These are phyloP conservation scores for Pseudocercospora fijiensis DNA, from an alignment of 2,329 filamentous ascomycete species.

Conservation along the genomic window DNA sequence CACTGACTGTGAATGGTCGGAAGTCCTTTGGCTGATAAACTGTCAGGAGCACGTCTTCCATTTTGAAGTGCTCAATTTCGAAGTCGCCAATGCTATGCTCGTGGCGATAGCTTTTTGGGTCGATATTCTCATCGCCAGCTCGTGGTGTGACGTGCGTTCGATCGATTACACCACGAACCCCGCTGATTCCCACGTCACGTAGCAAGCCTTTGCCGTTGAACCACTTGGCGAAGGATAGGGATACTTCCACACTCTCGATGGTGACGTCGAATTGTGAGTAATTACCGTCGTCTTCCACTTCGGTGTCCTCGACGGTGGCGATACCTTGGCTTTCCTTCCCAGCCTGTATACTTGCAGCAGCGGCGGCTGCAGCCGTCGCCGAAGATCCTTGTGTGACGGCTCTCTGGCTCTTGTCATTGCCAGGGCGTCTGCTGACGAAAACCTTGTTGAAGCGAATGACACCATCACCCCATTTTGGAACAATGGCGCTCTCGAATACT, in stretches of 20 bases:
- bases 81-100: conserved; percentile 90
- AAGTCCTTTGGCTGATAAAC: conserved; percentile 88
- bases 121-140: conserved; percentile 63
- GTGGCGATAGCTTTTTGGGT: conserved; percentile 84
- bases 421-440: conserved; percentile 86
- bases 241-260: conserved; percentile 93
- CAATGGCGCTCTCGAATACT: conserved; percentile 95
- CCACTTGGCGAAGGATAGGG: conserved; percentile 96
- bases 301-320: conserved; percentile 34
- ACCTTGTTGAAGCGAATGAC: conserved; percentile 97
- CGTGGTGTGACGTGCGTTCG: conserved; percentile 71
- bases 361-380: conserved; percentile 76
- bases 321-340: conserved; percentile 47
- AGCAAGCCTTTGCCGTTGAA: conserved; percentile 94
- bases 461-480: conserved; percentile 90
- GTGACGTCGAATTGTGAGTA: conserved; percentile 97
- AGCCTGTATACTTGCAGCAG: conserved; percentile 65
- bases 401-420: conserved; percentile 56
- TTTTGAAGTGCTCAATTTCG: conserved; percentile 93
- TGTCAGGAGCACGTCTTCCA: conserved; percentile 89
- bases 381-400: conserved; percentile 87
- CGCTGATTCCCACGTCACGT: conserved; percentile 89
- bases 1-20: conserved; percentile 91
- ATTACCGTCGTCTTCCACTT: conserved; percentile 84
- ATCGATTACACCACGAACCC: conserved; percentile 88